Conservation (phyloP, 805 yeast genomes). For the Metschnikowia kofuensis region DNA sequence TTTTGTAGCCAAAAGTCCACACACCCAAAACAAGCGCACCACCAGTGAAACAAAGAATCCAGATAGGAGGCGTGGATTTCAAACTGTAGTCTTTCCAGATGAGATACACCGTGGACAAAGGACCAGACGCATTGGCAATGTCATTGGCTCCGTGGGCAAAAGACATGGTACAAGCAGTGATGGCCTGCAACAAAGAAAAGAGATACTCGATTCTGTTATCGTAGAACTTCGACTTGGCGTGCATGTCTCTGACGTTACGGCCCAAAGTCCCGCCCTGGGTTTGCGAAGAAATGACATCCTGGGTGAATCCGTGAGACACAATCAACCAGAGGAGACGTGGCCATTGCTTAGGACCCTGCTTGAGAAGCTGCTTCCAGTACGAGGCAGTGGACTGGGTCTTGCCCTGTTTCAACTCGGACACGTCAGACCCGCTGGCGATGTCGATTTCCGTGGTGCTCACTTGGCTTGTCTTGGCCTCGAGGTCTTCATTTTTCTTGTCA, state of each 20-base stretch:
- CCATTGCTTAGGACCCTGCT: constrained; percentile 53
- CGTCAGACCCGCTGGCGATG: constrained; percentile 7
- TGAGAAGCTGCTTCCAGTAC: constrained; percentile 40
- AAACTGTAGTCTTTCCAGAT: constrained; percentile 55
- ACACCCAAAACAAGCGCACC: constrained; percentile 63
- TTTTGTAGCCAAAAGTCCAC: constrained; percentile 70
- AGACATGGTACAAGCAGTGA: constrained; percentile 77
- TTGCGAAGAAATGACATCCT: constrained; percentile 58
- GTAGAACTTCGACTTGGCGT: constrained; percentile 58
- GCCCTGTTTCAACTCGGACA: constrained; percentile 14
- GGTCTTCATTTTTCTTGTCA: constrained; percentile 15
- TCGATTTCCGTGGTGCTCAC: constrained; percentile 11
- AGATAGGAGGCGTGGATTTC: constrained; percentile 62
- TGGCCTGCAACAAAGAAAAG: constrained; percentile 64
- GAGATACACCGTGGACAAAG: constrained; percentile 61
- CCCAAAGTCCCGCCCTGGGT: constrained; percentile 37
- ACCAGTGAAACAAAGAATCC: constrained; percentile 71
- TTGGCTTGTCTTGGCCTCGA: constrained; percentile 11
- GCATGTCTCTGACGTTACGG: constrained; percentile 49
- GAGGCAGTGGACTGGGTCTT: constrained; percentile 33
- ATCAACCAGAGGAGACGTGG: constrained; percentile 48
- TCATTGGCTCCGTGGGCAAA: constrained; percentile 84
- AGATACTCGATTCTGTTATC: constrained; percentile 69
- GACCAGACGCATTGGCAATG: constrained; percentile 76
- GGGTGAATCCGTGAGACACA: constrained; percentile 57